A percentile compares a stretch with the other conserved stretches of the same genome.
Evolutionary conservation across 768 basidiomycete genomes (phyloP).

Genomic region (Leccinellum luteum): DNA sequence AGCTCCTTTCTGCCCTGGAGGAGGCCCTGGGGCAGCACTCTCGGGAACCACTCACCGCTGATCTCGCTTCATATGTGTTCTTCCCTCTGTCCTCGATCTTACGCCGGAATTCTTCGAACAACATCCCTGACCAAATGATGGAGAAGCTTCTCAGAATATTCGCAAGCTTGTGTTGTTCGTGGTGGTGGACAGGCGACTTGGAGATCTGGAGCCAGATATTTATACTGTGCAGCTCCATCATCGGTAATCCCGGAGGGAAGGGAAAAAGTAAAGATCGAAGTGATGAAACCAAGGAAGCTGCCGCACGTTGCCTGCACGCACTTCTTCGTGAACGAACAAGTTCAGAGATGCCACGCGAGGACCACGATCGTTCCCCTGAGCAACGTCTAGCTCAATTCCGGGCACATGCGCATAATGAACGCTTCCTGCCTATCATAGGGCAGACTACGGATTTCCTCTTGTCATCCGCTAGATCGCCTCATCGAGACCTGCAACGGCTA

Average conservation of each 20-base stretch:
- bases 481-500: slow-evolving; percentile 57
- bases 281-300: slow-evolving; percentile 82
- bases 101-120: slow-evolving; percentile 63
- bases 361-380: slow-evolving; percentile 10
- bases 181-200: slow-evolving; percentile 83
- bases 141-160: slow-evolving; percentile 69
- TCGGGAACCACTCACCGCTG: slow-evolving; percentile 43
- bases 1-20: slow-evolving; percentile 55
- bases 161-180: slow-evolving; percentile 57
- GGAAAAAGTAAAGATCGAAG: slow-evolving; percentile 66
- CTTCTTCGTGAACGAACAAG: slow-evolving; percentile 54
- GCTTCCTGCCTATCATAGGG: slow-evolving; percentile 76
- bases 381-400: slow-evolving; percentile 40
- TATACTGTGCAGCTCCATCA: slow-evolving; percentile 63
- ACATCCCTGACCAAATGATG: slow-evolving; percentile 76
- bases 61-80: slow-evolving; percentile 79
- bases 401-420: slow-evolving; percentile 38
- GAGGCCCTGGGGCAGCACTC: slow-evolving; percentile 44
- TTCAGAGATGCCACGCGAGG: slow-evolving; percentile 39
- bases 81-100: slow-evolving; percentile 86
- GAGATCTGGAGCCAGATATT: slow-evolving; percentile 84
- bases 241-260: slow-evolving; percentile 64
- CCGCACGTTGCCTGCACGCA: slow-evolving; percentile 60
- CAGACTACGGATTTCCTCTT: slow-evolving; percentile 80
- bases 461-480: slow-evolving; percentile 49